These are phyloP conservation scores for Cubamyces lactineus DNA, from an alignment of 768 basidiomycete species.

Conservation along the genomic window DNA sequence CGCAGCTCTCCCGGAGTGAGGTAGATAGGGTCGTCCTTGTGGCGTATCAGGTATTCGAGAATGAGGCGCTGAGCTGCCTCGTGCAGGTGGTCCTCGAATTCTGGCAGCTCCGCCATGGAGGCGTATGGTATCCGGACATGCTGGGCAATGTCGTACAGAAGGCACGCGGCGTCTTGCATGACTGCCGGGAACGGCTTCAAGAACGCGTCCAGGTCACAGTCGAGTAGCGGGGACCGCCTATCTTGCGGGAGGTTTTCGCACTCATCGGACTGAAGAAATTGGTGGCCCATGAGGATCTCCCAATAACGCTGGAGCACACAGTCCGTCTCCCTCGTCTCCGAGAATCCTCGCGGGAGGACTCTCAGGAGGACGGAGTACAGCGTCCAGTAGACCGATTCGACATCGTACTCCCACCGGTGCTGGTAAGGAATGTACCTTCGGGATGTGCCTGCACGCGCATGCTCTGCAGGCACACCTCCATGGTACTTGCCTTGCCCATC, in stretches of 20 bases:
- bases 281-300: neutral
- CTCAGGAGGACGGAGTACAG: neutral
- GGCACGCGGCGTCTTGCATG: constrained; percentile 1
- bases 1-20: neutral
- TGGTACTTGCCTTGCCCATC: constrained; percentile 3
- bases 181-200: neutral
- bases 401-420: constrained; percentile 22
- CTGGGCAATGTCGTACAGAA: constrained; percentile 7
- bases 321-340: neutral
- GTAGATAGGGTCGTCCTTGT: constrained; percentile 6
- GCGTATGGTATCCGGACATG: constrained; percentile 19
- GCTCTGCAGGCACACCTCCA: neutral
- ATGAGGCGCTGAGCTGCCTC: constrained; percentile 21
- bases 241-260: constrained; percentile 4
- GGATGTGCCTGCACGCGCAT: neutral
- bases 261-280: neutral
- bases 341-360: neutral
- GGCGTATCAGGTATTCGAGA: constrained; percentile 17
- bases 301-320: neutral
- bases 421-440: neutral
- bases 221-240: neutral
- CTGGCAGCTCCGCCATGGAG: neutral
- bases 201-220: constrained; percentile 2
- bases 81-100: constrained; percentile 17
- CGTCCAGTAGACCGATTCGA: constrained; percentile 21